These are phyloP conservation scores for Scolecobasidium constrictum DNA, from an alignment of 2,329 filamentous ascomycete genomes.

Conservation along the genomic window DNA sequence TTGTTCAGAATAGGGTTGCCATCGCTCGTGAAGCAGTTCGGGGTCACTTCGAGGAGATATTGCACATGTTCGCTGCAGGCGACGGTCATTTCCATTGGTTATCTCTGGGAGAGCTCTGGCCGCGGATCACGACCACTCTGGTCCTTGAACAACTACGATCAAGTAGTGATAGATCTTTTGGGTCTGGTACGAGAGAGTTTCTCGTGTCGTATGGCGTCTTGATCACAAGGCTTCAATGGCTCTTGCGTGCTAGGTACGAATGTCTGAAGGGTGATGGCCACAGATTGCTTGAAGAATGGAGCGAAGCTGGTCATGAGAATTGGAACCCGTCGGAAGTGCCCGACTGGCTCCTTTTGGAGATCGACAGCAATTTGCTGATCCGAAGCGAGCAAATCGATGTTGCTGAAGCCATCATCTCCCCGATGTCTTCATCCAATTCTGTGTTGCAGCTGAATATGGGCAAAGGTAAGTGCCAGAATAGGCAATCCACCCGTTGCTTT, in stretches of 20 bases:
- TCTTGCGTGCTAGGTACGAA: constrained; percentile 26
- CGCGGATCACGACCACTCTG: constrained; percentile 28
- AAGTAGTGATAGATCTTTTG: constrained; percentile 17
- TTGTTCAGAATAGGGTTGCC: neutral
- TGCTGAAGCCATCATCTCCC: constrained; percentile 44
- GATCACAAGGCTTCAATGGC: constrained; percentile 32
- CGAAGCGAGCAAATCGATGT: constrained; percentile 49
- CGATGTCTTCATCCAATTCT: constrained; percentile 38
- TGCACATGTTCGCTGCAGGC: neutral
- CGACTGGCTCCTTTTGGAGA: constrained; percentile 53
- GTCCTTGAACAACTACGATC: constrained; percentile 36
- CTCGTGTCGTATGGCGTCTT: constrained; percentile 31
- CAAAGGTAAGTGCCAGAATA: constrained; percentile 33
- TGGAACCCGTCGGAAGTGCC: constrained; percentile 41
- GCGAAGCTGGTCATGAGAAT: constrained; percentile 36
- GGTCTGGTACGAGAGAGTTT: constrained; percentile 21
- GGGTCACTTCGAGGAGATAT: neutral
- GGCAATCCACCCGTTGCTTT: too few species aligned
- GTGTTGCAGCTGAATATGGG: constrained; percentile 57
- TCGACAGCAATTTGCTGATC: constrained; percentile 51
- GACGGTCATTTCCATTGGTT: constrained; percentile 25
- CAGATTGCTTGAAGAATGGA: constrained; percentile 27
- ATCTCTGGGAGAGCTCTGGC: constrained; percentile 29
- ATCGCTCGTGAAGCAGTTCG: neutral
- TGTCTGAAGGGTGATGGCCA: constrained; percentile 14